These are phyloP conservation scores for Phycomyces nitens DNA, from an alignment of 192 early-diverging fungal species.

Conservation along the genomic window DNA sequence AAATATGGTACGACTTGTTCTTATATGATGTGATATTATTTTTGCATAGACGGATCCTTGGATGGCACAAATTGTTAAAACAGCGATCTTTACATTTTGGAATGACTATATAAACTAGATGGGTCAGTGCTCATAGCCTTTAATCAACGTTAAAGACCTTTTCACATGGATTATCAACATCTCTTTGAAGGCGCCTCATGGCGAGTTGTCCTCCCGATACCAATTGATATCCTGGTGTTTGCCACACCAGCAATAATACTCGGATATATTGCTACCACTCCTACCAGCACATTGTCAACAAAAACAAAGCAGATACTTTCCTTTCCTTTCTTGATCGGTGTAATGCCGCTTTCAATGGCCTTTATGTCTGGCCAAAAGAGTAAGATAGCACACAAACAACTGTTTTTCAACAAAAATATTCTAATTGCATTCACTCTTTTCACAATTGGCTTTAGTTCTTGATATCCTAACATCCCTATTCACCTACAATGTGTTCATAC, in stretches of 20 bases:
- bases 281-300: slow-evolving; percentile 3
- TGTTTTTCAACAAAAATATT: too few species aligned
- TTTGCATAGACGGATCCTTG: too few species aligned
- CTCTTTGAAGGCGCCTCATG: too few species aligned
- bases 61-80: too few species aligned
- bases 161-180: too few species aligned
- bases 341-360: slow-evolving; percentile 6
- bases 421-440: not conserved
- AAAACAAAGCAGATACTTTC: slow-evolving; percentile 17
- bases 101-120: too few species aligned
- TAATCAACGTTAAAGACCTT: too few species aligned
- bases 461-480: slow-evolving; percentile 4
- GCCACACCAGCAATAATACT: slow-evolving; percentile 1
- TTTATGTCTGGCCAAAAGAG: slow-evolving; percentile 11
- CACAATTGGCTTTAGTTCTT: slow-evolving; percentile 8
- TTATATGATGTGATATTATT: too few species aligned
- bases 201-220: too few species aligned
- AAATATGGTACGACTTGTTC: too few species aligned
- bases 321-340: slow-evolving; percentile 17
- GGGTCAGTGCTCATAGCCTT: too few species aligned
- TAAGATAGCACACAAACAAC: not conserved
- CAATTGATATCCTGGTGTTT: not conserved
- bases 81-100: too few species aligned
- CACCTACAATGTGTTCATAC: slow-evolving; percentile 14
- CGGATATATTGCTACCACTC: slow-evolving; percentile 2